Percentiles rank a stretch among this genome's conserved stretches.
Evolutionary conservation across 148 eudicot species (phyloP).

Genomic region (Drosera capensis): DNA sequence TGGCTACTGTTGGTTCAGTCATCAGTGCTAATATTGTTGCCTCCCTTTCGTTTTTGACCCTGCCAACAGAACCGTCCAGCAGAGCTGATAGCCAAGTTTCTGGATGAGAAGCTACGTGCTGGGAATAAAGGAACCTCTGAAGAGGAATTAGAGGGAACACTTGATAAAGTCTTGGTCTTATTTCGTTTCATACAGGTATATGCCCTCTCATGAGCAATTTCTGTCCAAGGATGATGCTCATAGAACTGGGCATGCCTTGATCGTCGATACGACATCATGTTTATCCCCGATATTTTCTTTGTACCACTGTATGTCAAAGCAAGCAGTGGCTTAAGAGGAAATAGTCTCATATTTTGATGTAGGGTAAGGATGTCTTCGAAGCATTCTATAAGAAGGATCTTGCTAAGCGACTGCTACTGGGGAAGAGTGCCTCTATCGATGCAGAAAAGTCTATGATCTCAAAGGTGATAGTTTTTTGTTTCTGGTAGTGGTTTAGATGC

Average conservation of each 20-base stretch:
- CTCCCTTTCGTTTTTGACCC: conserved; percentile 4
- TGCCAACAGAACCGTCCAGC: conserved; percentile 80
- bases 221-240: too few species aligned
- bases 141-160: conserved; percentile 92
- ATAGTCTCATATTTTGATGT: too few species aligned
- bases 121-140: conserved; percentile 98
- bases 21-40: conserved; percentile 9
- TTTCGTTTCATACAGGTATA: conserved; percentile 92
- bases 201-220: too few species aligned
- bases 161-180: conserved; percentile 85
- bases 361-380: conserved; percentile 99
- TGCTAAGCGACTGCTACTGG: conserved; percentile 84
- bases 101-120: conserved; percentile 97
- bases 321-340: too few species aligned
- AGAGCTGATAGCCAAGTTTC: conserved; percentile 86
- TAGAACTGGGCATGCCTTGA: too few species aligned
- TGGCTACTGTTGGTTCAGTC: too few species aligned
- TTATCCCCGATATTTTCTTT: too few species aligned
- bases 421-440: conserved; percentile 97
- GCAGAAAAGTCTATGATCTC: conserved; percentile 99
- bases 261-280: too few species aligned
- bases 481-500: background rate
- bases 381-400: conserved; percentile 98
- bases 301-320: too few species aligned
- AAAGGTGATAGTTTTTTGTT: conserved; percentile 28